Conservation (phyloP, 495 filamentous ascomycete genomes). For the Aspergillus bridgeri region DNA sequence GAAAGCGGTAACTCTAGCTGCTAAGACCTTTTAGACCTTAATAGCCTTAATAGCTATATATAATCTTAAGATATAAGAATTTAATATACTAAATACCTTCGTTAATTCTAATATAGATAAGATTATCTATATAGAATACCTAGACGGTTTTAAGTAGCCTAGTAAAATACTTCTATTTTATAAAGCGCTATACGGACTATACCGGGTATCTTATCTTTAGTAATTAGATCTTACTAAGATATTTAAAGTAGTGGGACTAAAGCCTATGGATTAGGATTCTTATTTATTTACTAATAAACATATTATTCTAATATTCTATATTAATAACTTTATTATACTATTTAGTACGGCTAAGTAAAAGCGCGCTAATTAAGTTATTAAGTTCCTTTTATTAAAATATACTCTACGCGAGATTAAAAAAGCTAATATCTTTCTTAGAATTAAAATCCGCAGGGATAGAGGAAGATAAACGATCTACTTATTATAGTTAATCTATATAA, state of each 20-base stretch:
- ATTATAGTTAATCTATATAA: too few relatives aligned
- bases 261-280: conserved; percentile 12
- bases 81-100: background rate
- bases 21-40: background rate
- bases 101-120: conserved; percentile 13
- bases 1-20: background rate
- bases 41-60: background rate
- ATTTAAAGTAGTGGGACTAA: conserved; percentile 15
- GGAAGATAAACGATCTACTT: too few relatives aligned
- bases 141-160: conserved; percentile 4
- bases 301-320: conserved; percentile 4
- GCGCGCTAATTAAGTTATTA: conserved; percentile 9
- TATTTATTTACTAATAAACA: conserved; percentile 19
- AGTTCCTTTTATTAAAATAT: background rate
- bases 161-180: conserved; percentile 6
- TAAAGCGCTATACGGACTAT: conserved; percentile 24
- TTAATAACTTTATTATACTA: conserved; percentile 22
- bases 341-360: conserved; percentile 9
- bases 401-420: background rate
- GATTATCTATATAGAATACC: conserved; percentile 13
- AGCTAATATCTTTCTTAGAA: background rate
- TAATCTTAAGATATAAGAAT: background rate
- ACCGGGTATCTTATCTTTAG: conserved; percentile 20
- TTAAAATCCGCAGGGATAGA: background rate
- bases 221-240: background rate